phyloP scores from a whole-genome alignment of 805 yeast genomes.

The Myxozyma monticola region DNA sequence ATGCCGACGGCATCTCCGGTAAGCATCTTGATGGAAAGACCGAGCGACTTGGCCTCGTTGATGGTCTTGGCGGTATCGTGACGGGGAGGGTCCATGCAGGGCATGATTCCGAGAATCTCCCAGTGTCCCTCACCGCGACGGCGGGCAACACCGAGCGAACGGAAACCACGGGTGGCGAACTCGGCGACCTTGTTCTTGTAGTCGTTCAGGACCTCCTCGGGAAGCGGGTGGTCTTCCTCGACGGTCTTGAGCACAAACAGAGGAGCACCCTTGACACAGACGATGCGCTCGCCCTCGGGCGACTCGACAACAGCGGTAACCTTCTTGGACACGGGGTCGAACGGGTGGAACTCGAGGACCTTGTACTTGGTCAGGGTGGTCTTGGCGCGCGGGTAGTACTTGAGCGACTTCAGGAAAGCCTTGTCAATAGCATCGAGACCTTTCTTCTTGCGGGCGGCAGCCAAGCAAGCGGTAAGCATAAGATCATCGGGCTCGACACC shows the following conservation, averaged over 20 bases:
- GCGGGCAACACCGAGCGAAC: slow-evolving; percentile 98
- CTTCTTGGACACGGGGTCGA: slow-evolving; percentile 97
- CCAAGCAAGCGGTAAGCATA: slow-evolving; percentile 96
- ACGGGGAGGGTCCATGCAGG: slow-evolving; percentile 99
- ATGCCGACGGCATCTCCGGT: slow-evolving; percentile 99
- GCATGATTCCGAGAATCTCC: slow-evolving; percentile 98
- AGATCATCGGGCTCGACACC: slow-evolving; percentile 95
- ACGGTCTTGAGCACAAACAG: slow-evolving; percentile 94
- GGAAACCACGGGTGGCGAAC: slow-evolving; percentile 97
- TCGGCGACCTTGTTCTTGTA: slow-evolving; percentile 97
- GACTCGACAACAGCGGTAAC: slow-evolving; percentile 94
- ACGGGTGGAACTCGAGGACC: slow-evolving; percentile 94
- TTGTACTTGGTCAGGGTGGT: slow-evolving; percentile 90
- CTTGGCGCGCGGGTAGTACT: slow-evolving; percentile 87
- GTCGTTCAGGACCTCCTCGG: slow-evolving; percentile 90
- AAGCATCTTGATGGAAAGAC: slow-evolving; percentile 95
- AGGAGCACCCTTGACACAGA: slow-evolving; percentile 98
- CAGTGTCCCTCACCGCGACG: slow-evolving; percentile 98
- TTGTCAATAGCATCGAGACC: slow-evolving; percentile 97
- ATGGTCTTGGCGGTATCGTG: slow-evolving; percentile 96
- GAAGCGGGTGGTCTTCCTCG: slow-evolving; percentile 95
- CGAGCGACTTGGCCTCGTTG: slow-evolving; percentile 83
- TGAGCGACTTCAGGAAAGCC: slow-evolving; percentile 92
- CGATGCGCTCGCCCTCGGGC: slow-evolving; percentile 91
- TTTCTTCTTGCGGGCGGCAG: slow-evolving; percentile 97